phyloP scores from a whole-genome alignment of 352 stramenopile species.

The Phytophthora melonis region DNA sequence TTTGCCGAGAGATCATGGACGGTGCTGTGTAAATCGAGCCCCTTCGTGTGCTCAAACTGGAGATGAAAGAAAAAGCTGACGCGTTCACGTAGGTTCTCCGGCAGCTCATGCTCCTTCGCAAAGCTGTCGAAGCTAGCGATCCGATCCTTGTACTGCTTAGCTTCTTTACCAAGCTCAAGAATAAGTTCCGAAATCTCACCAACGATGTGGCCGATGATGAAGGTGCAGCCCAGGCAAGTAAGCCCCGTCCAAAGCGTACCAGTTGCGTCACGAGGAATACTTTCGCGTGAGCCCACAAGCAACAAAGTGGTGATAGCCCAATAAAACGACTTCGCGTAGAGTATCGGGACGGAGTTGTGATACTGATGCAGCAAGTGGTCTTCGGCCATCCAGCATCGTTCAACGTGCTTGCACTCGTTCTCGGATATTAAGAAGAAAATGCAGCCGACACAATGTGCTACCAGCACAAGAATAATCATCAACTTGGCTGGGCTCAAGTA shows the following conservation, averaged over 20 bases:
- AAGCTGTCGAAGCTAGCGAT: slow-evolving; percentile 81
- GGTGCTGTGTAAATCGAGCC: slow-evolving; percentile 55
- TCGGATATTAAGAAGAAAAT: slow-evolving; percentile 83
- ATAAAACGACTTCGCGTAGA: slow-evolving; percentile 80
- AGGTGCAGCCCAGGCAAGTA: slow-evolving; percentile 71
- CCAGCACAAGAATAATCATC: slow-evolving; percentile 68
- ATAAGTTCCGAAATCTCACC: slow-evolving; percentile 82
- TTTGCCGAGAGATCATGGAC: slow-evolving; percentile 75
- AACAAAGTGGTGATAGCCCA: slow-evolving; percentile 76
- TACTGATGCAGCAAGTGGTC: slow-evolving; percentile 75
- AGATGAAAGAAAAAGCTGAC: slow-evolving; percentile 74
- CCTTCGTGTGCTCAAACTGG: slow-evolving; percentile 65
- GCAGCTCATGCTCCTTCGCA: slow-evolving; percentile 69
- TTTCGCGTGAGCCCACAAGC: slow-evolving; percentile 67
- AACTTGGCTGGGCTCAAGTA: slow-evolving; percentile 78
- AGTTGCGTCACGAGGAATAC: slow-evolving; percentile 50
- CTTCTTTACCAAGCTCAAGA: slow-evolving; percentile 76
- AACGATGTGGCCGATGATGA: slow-evolving; percentile 81
- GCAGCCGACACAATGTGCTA: slow-evolving; percentile 63
- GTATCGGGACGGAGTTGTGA: slow-evolving; percentile 50
- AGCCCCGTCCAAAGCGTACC: slow-evolving; percentile 69
- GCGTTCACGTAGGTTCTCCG: slow-evolving; percentile 53
- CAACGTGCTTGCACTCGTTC: slow-evolving; percentile 52
- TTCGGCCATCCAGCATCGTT: slow-evolving; percentile 65
- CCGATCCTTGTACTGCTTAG: slow-evolving; percentile 71